Conservation (phyloP, 148 eudicot species). For the Camellia granthamiana region DNA sequence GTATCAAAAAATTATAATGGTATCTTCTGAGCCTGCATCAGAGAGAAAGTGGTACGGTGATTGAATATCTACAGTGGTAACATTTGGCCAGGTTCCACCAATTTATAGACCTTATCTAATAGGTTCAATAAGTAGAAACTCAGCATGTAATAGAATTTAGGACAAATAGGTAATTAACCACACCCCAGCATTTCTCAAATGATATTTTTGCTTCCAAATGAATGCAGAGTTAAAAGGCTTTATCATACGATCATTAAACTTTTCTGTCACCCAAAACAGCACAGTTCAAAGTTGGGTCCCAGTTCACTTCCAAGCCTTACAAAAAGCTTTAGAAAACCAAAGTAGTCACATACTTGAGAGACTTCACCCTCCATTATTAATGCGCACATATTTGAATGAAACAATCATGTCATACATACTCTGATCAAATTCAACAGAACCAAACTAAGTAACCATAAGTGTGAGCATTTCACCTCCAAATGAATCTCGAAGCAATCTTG, state of each 20-base stretch:
- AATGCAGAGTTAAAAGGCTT: background rate
- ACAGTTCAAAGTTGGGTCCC: background rate
- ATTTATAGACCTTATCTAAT: background rate
- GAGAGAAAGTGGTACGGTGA: background rate
- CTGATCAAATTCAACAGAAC: background rate
- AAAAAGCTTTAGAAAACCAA: background rate
- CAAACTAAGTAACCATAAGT: background rate
- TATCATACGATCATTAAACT: background rate
- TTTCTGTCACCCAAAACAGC: background rate
- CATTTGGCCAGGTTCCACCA: background rate
- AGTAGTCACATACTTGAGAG: background rate
- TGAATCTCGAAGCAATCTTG: constrained; percentile 93
- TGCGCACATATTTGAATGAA: background rate
- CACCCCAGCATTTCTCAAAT: background rate
- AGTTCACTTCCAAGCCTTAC: background rate
- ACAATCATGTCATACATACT: background rate
- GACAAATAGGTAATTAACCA: background rate
- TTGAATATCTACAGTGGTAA: background rate
- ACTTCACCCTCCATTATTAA: background rate
- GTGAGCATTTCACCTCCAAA: constrained; percentile 67
- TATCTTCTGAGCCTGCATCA: constrained; percentile 2
- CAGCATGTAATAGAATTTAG: background rate
- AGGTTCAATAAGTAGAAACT: background rate
- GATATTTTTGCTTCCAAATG: background rate
- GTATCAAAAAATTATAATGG: background rate